Evolutionary conservation across 1,139 yeast genomes (phyloP).

Genomic region (Magnusiomyces tetraspermus): DNA sequence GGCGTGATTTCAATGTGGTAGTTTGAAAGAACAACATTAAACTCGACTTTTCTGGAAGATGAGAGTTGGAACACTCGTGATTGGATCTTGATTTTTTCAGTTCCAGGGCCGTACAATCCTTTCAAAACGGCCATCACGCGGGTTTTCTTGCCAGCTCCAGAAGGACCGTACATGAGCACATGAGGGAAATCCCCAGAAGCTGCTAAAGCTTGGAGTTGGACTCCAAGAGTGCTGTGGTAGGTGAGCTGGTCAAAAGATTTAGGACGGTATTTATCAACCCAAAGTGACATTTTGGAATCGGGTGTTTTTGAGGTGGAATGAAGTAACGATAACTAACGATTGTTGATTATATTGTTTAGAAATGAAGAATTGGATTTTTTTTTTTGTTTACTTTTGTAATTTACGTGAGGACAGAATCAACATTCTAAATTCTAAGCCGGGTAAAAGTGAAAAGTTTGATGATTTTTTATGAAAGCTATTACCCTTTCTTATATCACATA

Average conservation of each 20-base stretch:
- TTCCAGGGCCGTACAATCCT: conserved; percentile 74
- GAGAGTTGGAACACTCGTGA: conserved; percentile 72
- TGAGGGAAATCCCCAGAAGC: conserved; percentile 85
- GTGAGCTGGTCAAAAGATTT: conserved; percentile 51
- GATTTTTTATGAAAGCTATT: too few relatives aligned
- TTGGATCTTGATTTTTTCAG: conserved; percentile 79
- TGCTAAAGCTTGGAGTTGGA: conserved; percentile 49
- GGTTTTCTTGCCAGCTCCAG: conserved; percentile 96
- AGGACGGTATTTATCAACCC: conserved; percentile 96
- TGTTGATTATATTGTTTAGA: too few relatives aligned
- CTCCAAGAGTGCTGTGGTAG: conserved; percentile 58
- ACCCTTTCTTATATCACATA: too few relatives aligned
- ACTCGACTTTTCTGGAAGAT: conserved; percentile 67
- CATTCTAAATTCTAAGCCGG: too few relatives aligned
- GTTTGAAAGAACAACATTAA: conserved; percentile 83
- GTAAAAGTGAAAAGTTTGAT: too few relatives aligned
- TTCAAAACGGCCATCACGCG: conserved; percentile 73
- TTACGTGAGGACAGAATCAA: too few relatives aligned
- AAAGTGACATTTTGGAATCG: conserved; percentile 58
- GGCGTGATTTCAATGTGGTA: conserved; percentile 94
- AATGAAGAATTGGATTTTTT: too few relatives aligned
- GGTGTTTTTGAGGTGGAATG: too few relatives aligned
- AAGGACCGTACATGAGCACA: conserved; percentile 83
- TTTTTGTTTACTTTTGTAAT: too few relatives aligned
- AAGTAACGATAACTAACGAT: too few relatives aligned